phyloP scores from a whole-genome alignment of 1,139 yeast species.

The Pichia cactophila region DNA sequence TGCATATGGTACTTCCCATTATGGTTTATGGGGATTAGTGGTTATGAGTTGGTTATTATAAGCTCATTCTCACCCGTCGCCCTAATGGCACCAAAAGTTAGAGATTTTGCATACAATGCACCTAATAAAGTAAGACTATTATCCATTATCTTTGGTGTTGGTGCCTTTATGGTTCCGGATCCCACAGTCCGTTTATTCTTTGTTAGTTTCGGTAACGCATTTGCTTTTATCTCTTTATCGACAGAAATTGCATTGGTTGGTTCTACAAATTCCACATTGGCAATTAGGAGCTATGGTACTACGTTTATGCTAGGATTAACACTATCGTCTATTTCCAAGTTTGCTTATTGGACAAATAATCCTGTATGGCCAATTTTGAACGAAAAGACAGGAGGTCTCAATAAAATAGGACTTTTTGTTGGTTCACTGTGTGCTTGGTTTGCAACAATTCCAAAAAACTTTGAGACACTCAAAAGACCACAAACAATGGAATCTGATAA shows the following conservation, averaged over 20 bases:
- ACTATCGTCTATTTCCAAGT: constrained; percentile 66
- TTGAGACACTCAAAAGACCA: not conserved
- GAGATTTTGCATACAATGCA: constrained; percentile 31
- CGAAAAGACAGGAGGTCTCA: constrained; percentile 77
- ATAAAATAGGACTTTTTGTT: constrained; percentile 58
- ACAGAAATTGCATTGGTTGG: constrained; percentile 48
- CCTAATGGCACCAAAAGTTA: constrained; percentile 46
- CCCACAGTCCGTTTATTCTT: constrained; percentile 66
- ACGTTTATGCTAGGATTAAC: constrained; percentile 69
- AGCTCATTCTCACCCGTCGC: constrained; percentile 41
- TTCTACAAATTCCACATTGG: constrained; percentile 33
- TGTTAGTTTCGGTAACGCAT: constrained; percentile 59
- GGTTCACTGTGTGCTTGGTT: constrained; percentile 59
- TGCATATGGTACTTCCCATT: constrained; percentile 96
- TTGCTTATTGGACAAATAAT: constrained; percentile 72
- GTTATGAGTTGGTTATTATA: constrained; percentile 72
- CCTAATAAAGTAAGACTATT: constrained; percentile 51
- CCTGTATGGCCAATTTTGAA: constrained; percentile 97
- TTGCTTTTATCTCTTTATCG: constrained; percentile 51
- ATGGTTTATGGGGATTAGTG: constrained; percentile 97
- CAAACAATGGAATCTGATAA: constrained; percentile 10
- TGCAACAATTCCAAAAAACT: constrained; percentile 32
- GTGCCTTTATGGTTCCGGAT: constrained; percentile 56
- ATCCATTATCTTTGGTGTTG: constrained; percentile 64
- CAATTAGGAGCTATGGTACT: constrained; percentile 45